Percentiles rank a stretch among this genome's conserved stretches.
Evolutionary conservation across 2,329 filamentous ascomycete species (phyloP).

Genomic region (Pseudocercospora crystallina): DNA sequence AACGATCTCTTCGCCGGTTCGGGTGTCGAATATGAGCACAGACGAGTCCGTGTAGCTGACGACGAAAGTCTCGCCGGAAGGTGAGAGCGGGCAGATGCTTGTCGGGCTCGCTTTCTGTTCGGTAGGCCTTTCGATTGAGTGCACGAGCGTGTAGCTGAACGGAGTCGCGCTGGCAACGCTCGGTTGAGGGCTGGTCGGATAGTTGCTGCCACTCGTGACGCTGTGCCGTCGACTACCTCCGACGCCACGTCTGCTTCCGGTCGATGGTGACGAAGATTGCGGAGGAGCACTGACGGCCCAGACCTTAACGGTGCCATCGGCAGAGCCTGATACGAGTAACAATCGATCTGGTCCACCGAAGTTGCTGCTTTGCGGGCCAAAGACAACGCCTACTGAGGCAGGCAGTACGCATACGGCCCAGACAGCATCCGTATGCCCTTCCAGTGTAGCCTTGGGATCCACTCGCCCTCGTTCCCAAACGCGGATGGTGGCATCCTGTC

Average conservation of each 20-base stretch:
- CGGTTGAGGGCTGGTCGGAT: conserved; percentile 85
- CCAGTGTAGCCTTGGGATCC: conserved; percentile 90
- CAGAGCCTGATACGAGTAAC: conserved; percentile 83
- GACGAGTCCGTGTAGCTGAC: conserved; percentile 90
- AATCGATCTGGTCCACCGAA: conserved; percentile 83
- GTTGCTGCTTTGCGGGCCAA: conserved; percentile 64
- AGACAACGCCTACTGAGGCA: conserved; percentile 74
- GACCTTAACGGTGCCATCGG: conserved; percentile 86
- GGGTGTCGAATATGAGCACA: conserved; percentile 87
- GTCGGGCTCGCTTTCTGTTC: conserved; percentile 67
- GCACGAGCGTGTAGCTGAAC: conserved; percentile 84
- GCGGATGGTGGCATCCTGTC: conserved; percentile 86
- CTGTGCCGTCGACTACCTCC: conserved; percentile 83
- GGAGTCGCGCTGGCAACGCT: conserved; percentile 81
- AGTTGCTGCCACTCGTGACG: conserved; percentile 90
- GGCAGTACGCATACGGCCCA: conserved; percentile 95
- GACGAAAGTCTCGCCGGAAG: conserved; percentile 82
- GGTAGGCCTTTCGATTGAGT: conserved; percentile 71
- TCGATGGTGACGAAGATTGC: conserved; percentile 77
- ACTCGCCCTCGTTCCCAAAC: conserved; percentile 95
- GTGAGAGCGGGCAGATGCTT: conserved; percentile 85
- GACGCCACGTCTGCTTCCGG: conserved; percentile 65
- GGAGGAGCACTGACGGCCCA: conserved; percentile 94
- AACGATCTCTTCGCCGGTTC: conserved; percentile 86
- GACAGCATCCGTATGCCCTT: conserved; percentile 88